phyloP scores from a whole-genome alignment of 768 basidiomycete genomes.

The Steccherinum ochraceum region DNA sequence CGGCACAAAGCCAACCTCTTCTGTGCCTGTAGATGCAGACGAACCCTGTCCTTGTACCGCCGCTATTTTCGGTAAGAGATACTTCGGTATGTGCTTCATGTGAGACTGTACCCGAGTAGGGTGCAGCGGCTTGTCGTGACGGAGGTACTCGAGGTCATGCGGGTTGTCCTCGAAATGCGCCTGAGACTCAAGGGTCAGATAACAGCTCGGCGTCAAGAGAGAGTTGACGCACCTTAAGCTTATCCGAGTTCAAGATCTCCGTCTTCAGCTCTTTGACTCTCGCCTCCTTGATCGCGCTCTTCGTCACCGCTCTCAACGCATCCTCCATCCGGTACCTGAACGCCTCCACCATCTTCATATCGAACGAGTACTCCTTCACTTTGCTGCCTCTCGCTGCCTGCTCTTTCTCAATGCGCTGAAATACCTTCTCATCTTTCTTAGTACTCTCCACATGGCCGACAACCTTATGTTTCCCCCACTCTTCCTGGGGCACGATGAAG shows the following conservation, averaged over 20 bases:
- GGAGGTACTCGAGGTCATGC: slow-evolving; percentile 82
- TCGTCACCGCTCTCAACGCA: slow-evolving; percentile 83
- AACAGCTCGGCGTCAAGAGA: neutral
- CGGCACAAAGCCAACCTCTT: slow-evolving; percentile 55
- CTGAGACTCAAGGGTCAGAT: slow-evolving; percentile 32
- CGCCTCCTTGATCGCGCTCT: slow-evolving; percentile 82
- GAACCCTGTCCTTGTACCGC: slow-evolving; percentile 40
- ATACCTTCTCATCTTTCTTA: slow-evolving; percentile 69
- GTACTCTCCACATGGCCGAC: slow-evolving; percentile 66
- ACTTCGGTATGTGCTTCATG: slow-evolving; percentile 94
- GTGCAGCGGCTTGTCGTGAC: slow-evolving; percentile 92
- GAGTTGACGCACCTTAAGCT: slow-evolving; percentile 71
- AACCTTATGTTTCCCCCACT: slow-evolving; percentile 71
- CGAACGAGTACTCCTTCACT: slow-evolving; percentile 88
- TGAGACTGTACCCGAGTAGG: slow-evolving; percentile 87
- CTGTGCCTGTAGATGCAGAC: slow-evolving; percentile 11
- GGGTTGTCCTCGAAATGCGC: slow-evolving; percentile 98
- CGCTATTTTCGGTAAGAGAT: slow-evolving; percentile 80
- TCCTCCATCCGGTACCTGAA: slow-evolving; percentile 99
- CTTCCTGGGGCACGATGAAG: slow-evolving; percentile 66
- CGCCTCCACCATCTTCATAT: slow-evolving; percentile 93
- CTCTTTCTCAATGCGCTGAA: slow-evolving; percentile 69
- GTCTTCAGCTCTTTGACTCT: slow-evolving; percentile 88
- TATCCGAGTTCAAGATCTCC: slow-evolving; percentile 93
- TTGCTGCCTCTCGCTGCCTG: slow-evolving; percentile 52